Evolutionary conservation across 2,329 filamentous ascomycete genomes (phyloP).

Genomic region (Ilyonectria mors-panacis): DNA sequence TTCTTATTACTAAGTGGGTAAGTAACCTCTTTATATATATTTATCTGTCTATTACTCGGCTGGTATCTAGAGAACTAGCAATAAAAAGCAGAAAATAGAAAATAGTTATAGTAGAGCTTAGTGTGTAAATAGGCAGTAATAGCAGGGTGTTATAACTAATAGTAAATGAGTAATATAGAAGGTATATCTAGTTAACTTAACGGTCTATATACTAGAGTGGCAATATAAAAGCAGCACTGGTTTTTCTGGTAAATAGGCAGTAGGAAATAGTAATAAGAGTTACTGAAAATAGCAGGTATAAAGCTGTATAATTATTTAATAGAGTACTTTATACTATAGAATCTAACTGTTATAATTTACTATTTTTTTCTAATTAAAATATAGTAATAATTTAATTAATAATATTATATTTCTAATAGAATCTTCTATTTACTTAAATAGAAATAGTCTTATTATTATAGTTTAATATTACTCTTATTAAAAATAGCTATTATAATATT

Average conservation of each 20-base stretch:
- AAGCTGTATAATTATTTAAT: not conserved
- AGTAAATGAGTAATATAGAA: not conserved
- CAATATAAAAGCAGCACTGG: slow-evolving; percentile 19
- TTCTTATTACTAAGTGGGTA: not conserved
- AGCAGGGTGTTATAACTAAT: not conserved
- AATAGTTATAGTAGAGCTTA: not conserved
- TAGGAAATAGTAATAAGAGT: slow-evolving; percentile 4
- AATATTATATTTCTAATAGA: no score
- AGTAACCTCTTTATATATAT: not conserved
- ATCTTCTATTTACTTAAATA: no score
- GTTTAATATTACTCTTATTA: no score
- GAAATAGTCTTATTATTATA: no score
- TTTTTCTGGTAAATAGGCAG: slow-evolving; percentile 6
- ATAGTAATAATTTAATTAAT: no score
- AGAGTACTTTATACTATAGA: no score
- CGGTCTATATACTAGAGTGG: not conserved
- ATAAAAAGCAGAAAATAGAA: not conserved
- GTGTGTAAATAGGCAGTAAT: slow-evolving; percentile 1
- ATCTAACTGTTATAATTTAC: no score
- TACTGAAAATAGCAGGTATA: not conserved
- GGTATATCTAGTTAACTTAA: slow-evolving; percentile 8
- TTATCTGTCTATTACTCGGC: not conserved
- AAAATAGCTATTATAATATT: no score
- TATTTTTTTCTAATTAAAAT: no score
- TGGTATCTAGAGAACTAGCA: not conserved